Percentiles rank a stretch among this genome's conserved stretches.
Evolutionary conservation across 148 eudicot genomes (phyloP).

Genomic region (Limonium bicolor): DNA sequence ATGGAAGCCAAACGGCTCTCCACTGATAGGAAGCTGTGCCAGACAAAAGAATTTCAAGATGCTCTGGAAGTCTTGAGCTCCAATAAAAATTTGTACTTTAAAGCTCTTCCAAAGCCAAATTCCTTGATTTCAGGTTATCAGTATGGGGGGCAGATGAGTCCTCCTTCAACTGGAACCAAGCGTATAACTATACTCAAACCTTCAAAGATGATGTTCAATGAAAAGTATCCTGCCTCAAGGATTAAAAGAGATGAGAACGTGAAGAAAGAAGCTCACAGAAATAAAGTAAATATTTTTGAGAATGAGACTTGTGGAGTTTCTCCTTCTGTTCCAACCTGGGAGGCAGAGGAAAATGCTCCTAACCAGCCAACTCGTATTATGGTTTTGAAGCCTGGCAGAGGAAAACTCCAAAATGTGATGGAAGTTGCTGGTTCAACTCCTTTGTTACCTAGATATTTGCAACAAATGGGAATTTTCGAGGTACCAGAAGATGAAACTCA

Average conservation of each 20-base stretch:
- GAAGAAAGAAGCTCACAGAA: slow-evolving; percentile 19
- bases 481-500: slow-evolving; percentile 34
- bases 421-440: slow-evolving; percentile 32
- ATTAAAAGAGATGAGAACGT: slow-evolving; percentile 30
- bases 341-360: slow-evolving; percentile 32
- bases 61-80: slow-evolving; percentile 74
- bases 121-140: slow-evolving; percentile 41
- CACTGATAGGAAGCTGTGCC: slow-evolving; percentile 66
- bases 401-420: slow-evolving; percentile 31
- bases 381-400: slow-evolving; percentile 66
- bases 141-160: slow-evolving; percentile 21
- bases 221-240: slow-evolving; percentile 21
- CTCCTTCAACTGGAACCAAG: slow-evolving; percentile 57
- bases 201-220: slow-evolving; percentile 44
- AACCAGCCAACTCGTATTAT: slow-evolving; percentile 80
- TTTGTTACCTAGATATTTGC: slow-evolving; percentile 31
- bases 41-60: slow-evolving; percentile 70
- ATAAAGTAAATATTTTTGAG: slow-evolving; percentile 26
- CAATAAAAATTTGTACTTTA: slow-evolving; percentile 57
- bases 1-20: slow-evolving; percentile 72
- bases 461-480: slow-evolving; percentile 11
- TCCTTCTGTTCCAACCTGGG: slow-evolving; percentile 21
- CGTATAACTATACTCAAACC: slow-evolving; percentile 88
- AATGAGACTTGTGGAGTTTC: slow-evolving; percentile 22
- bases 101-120: slow-evolving; percentile 78